Evolutionary conservation across 257 asterid genomes (phyloP).

Genomic region (Striga asiatica): DNA sequence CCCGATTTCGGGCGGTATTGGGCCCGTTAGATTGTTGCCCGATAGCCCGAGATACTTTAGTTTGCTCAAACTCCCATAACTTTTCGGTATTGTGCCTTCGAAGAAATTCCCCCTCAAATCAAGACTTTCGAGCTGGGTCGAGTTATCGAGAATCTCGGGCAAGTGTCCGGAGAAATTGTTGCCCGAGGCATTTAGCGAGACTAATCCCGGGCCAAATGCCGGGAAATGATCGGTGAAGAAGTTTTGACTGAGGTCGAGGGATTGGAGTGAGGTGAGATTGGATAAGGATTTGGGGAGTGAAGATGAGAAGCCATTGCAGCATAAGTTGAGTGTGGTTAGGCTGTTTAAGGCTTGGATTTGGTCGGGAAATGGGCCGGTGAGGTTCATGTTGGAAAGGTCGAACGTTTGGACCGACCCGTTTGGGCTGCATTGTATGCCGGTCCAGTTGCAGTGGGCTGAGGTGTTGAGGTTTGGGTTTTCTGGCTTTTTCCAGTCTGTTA

Average conservation of each 20-base stretch:
- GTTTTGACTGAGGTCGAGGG: conserved; percentile 61
- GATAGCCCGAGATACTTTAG: conserved; percentile 62
- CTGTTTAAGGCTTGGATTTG: conserved; percentile 33
- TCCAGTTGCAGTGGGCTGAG: conserved; percentile 46
- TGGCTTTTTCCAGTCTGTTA: conserved; percentile 41
- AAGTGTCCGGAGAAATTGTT: conserved; percentile 53
- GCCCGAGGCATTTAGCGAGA: conserved; percentile 44
- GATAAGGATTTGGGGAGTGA: conserved; percentile 42
- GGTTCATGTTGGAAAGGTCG: conserved; percentile 54
- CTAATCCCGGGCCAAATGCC: conserved; percentile 35
- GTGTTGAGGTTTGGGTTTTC: conserved; percentile 9
- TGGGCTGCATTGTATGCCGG: conserved; percentile 52
- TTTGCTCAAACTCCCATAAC: conserved; percentile 38
- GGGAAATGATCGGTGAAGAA: conserved; percentile 35
- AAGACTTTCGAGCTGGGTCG: conserved; percentile 36
- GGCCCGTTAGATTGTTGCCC: conserved; percentile 51
- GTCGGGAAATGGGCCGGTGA: conserved; percentile 38
- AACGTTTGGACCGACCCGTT: conserved; percentile 35
- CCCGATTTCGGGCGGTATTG: conserved; percentile 47
- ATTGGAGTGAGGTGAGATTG: conserved; percentile 33
- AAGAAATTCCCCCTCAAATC: conserved; percentile 65
- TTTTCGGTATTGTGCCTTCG: conserved; percentile 44
- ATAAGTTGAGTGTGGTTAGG: conserved; percentile 27
- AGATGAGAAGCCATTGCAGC: conserved; percentile 55
- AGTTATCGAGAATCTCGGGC: conserved; percentile 51